Conservation (phyloP, 1,139 yeast genomes). For the Yamadazyma jaroonii region DNA sequence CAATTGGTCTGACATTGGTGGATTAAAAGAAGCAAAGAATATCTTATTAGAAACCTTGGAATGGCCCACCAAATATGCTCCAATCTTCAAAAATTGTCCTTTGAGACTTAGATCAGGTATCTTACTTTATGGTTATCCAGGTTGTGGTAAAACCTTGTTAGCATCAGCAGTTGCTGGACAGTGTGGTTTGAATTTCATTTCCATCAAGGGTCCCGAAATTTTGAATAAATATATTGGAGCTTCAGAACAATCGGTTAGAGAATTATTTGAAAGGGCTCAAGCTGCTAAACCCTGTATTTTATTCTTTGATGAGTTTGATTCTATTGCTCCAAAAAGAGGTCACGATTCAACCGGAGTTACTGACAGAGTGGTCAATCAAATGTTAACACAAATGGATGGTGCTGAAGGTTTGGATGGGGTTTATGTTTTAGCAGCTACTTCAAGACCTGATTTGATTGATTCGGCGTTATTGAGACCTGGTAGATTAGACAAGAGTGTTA, state of each 20-base stretch:
- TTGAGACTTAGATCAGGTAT: conserved; percentile 86
- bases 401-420: conserved; percentile 98
- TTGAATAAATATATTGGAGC: conserved; percentile 97
- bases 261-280: conserved; percentile 89
- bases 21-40: conserved; percentile 71
- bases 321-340: conserved; percentile 97
- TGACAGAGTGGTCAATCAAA: conserved; percentile 94
- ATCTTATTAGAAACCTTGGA: conserved; percentile 83
- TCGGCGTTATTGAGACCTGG: conserved; percentile 95
- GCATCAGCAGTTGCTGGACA: conserved; percentile 95
- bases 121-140: conserved; percentile 91
- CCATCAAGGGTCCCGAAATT: conserved; percentile 95
- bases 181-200: conserved; percentile 90
- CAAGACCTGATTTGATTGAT: conserved; percentile 93
- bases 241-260: conserved; percentile 91
- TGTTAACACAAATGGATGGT: conserved; percentile 98
- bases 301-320: conserved; percentile 95
- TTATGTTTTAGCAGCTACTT: conserved; percentile 93
- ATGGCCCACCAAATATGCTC: conserved; percentile 97
- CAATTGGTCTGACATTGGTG: conserved; percentile 89
- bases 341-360: conserved; percentile 98
- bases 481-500: conserved; percentile 84
- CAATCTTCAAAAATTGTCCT: conserved; percentile 87
- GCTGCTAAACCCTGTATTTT: conserved; percentile 92
- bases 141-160: conserved; percentile 92